phyloP scores from a whole-genome alignment of 371 early-diverging fungal species.

The Rhizopus stolonifer region DNA sequence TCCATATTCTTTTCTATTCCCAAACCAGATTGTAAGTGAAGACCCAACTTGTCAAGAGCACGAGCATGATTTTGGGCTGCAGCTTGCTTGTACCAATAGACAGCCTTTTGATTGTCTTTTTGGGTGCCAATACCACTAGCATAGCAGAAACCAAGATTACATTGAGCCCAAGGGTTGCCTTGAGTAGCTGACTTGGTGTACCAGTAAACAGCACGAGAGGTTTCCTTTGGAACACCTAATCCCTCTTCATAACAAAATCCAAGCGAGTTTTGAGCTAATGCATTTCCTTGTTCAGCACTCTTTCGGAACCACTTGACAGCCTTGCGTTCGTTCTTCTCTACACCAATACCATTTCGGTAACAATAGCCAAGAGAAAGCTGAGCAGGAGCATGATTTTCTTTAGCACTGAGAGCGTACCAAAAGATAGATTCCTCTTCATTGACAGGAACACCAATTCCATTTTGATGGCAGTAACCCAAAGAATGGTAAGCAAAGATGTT shows the following conservation, averaged over 20 bases:
- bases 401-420: constrained; percentile 71
- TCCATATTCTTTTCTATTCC: constrained; percentile 61
- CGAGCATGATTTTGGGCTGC: constrained; percentile 70
- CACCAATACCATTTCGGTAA: constrained; percentile 72
- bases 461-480: constrained; percentile 86
- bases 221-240: constrained; percentile 62
- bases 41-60: constrained; percentile 82
- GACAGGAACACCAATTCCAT: constrained; percentile 76
- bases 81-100: constrained; percentile 71
- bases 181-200: constrained; percentile 76
- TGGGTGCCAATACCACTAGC: constrained; percentile 81
- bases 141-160: constrained; percentile 84
- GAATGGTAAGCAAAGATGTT: constrained; percentile 79
- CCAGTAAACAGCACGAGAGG: constrained; percentile 77
- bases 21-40: constrained; percentile 77
- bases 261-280: constrained; percentile 79
- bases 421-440: constrained; percentile 70
- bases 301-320: constrained; percentile 70
- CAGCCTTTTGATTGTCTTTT: constrained; percentile 60
- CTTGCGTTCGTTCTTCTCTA: constrained; percentile 59
- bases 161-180: constrained; percentile 87
- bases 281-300: constrained; percentile 70
- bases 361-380: constrained; percentile 85
- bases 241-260: constrained; percentile 87
- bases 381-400: constrained; percentile 66